Evolutionary conservation across 805 yeast species (phyloP), one percentile per base, ranked within the genome.

Genomic region (Pichia rugopelliculosa): DNA sequence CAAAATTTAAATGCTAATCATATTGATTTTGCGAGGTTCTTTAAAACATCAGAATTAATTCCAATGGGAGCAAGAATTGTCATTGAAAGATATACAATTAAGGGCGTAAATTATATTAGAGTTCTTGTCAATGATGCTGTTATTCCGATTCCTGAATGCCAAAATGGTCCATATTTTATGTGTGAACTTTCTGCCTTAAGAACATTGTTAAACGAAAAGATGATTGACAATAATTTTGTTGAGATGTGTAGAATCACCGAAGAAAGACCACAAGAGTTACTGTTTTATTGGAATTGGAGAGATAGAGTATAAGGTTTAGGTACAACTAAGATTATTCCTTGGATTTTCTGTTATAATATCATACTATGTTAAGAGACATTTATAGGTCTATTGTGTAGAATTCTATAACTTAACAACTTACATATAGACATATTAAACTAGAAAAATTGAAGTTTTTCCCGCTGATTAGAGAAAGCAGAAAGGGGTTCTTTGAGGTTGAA

Each of bases 1-100:
- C 67, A 70, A 37, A 73, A 80, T 4, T 60, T 73, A 6, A 48
- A 50, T 18, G 42, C 47, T 15, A 70, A 70, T 51, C 65, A 67
- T 42, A 71, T 78, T 39, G 69, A 65, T 15, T 74, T 74, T 63
- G 66, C 67, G 17, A 61, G 71, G 48, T 68, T 71, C 27, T 75
- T 74, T 57, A 63, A 60, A 55, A 63, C 57, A 42, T 71, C 61
- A 7, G 76, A 79, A 55, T 59, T 77, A 39, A 70, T 71, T 23
- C 85, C 84, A 45, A 75, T 75, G 80, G 84, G 81, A 33, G 80
- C 76, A 3, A 68, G 79, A 50, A 55, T 77, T 18, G 65, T 75
- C 27, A 57, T 75, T 23, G 84, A 80, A 62, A 68, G 78, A 53
- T 60, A 75, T 47, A 59, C 58, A 6, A 41, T 27, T n/a, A 36